Evolutionary conservation across 768 basidiomycete genomes (phyloP).

Genomic region (Piloderma croceum): DNA sequence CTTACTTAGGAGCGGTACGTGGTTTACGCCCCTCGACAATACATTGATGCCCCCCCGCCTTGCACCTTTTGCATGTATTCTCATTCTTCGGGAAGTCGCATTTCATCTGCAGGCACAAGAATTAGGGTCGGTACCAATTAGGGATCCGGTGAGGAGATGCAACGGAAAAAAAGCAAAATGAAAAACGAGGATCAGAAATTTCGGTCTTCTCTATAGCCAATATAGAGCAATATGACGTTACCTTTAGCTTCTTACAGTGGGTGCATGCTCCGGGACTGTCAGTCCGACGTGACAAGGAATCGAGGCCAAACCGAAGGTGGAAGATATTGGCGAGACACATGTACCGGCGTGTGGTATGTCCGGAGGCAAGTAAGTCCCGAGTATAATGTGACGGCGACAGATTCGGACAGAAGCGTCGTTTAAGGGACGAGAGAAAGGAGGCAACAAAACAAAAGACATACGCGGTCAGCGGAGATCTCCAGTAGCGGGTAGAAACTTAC

Average conservation of each 20-base stretch:
- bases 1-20: conserved; percentile 73
- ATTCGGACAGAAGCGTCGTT: conserved; percentile 3
- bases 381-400: conserved; percentile 7
- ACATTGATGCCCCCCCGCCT: conserved; percentile 65
- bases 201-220: conserved; percentile 3
- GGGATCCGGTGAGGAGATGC: too few species aligned
- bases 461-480: too few species aligned
- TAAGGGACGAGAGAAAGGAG: conserved; percentile 1
- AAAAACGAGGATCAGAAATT: conserved; percentile 14
- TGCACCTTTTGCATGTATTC: conserved; percentile 76
- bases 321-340: conserved; percentile 1
- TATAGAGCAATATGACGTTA: conserved; percentile 30
- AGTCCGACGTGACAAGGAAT: too few species aligned
- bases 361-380: conserved; percentile 2
- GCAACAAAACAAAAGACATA: conserved; percentile 2
- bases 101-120: conserved; percentile 59
- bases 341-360: background rate
- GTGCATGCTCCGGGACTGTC: conserved; percentile 77
- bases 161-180: conserved; percentile 2
- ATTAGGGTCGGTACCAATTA: too few species aligned
- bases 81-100: conserved; percentile 72
- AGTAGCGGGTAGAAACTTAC: too few species aligned
- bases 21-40: conserved; percentile 82
- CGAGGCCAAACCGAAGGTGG: too few species aligned
- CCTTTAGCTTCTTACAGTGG: conserved; percentile 86